Percentiles rank a stretch among this genome's conserved stretches.
These are phyloP conservation scores for Pseudophaeomoniella oleicola DNA, from an alignment of 2,329 filamentous ascomycete species.

Conservation along the genomic window DNA sequence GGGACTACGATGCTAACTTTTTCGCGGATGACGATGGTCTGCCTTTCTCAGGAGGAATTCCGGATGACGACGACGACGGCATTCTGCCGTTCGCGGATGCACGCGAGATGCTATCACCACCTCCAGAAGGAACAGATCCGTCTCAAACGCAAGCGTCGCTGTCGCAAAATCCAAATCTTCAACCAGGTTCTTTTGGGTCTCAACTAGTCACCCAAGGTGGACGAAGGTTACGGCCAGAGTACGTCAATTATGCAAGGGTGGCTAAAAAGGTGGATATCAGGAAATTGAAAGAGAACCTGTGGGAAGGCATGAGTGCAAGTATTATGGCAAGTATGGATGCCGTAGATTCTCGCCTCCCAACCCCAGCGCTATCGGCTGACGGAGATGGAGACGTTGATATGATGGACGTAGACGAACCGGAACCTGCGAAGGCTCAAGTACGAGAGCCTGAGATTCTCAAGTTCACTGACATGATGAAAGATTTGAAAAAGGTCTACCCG, in stretches of 20 bases:
- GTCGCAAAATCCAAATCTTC: slow-evolving; percentile 14
- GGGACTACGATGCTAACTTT: slow-evolving; percentile 93
- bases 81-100: slow-evolving; percentile 34
- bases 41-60: slow-evolving; percentile 29
- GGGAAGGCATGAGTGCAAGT: slow-evolving; percentile 42
- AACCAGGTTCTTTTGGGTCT: slow-evolving; percentile 44
- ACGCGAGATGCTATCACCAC: slow-evolving; percentile 31
- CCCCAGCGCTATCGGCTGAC: slow-evolving; percentile 17
- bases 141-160: not conserved
- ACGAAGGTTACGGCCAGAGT: slow-evolving; percentile 44
- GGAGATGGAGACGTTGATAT: slow-evolving; percentile 8
- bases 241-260: slow-evolving; percentile 50
- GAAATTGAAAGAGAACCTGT: slow-evolving; percentile 50
- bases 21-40: slow-evolving; percentile 59
- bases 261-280: slow-evolving; percentile 55
- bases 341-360: slow-evolving; percentile 12
- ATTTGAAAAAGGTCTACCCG: slow-evolving; percentile 71
- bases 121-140: slow-evolving; percentile 6
- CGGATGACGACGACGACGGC: slow-evolving; percentile 28
- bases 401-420: slow-evolving; percentile 14
- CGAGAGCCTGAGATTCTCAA: slow-evolving; percentile 39
- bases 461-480: slow-evolving; percentile 88
- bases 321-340: slow-evolving; percentile 22
- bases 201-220: slow-evolving; percentile 48
- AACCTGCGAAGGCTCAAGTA: slow-evolving; percentile 6